Conservation (phyloP, 192 early-diverging fungal genomes). For the Glomus cerebriforme region DNA sequence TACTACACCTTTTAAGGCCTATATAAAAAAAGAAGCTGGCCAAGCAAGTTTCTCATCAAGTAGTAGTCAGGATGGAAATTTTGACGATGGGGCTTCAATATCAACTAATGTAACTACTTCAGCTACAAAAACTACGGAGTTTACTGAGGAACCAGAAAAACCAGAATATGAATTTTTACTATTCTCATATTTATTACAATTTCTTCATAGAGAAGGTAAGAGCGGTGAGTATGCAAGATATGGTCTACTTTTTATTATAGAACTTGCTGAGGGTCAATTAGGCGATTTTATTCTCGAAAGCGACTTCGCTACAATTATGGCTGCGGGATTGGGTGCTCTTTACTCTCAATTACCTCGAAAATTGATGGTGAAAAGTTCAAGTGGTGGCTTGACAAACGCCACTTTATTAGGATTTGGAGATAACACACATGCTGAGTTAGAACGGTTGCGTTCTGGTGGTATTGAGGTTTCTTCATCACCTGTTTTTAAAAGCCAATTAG, state of each 20-base stretch:
- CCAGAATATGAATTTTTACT: constrained; percentile 80
- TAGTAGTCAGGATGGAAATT: constrained; percentile 27
- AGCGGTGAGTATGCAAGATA: constrained; percentile 85
- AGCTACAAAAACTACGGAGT: constrained; percentile 50
- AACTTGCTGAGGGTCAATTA: constrained; percentile 74
- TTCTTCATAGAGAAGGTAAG: constrained; percentile 87
- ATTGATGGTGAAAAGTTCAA: constrained; percentile 58
- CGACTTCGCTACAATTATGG: constrained; percentile 81
- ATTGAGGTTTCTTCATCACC: constrained; percentile 59
- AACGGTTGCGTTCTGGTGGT: constrained; percentile 39
- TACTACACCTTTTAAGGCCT: constrained; percentile 52
- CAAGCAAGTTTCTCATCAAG: constrained; percentile 21
- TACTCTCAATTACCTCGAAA: constrained; percentile 88
- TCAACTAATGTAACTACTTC: constrained; percentile 31
- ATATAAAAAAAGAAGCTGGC: constrained; percentile 22
- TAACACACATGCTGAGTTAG: constrained; percentile 35
- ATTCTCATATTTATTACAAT: constrained; percentile 86
- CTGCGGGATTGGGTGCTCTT: constrained; percentile 83
- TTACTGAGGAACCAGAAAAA: constrained; percentile 44
- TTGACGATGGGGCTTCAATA: constrained; percentile 18
- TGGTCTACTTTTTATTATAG: constrained; percentile 81
- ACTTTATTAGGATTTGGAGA: constrained; percentile 39
- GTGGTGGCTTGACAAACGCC: constrained; percentile 43
- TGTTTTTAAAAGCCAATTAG: constrained; percentile 67
- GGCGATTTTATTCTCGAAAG: constrained; percentile 79